Conservation (phyloP, 176 grass and related monocot species). For the Guadua angustifolia region DNA sequence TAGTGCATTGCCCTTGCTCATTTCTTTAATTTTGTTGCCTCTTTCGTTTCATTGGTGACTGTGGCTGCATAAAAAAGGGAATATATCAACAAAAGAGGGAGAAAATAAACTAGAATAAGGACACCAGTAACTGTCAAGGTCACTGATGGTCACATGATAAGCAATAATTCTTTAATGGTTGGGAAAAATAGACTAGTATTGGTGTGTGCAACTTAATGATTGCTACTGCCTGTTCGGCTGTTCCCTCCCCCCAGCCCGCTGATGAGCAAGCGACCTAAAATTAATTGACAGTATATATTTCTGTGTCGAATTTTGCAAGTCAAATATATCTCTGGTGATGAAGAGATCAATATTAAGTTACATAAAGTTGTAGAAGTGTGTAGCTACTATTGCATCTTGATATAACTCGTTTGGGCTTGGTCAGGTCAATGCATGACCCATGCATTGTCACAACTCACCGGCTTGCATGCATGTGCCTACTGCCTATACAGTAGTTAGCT, state of each 20-base stretch:
- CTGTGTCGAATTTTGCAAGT: background rate
- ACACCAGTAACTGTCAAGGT: conserved; percentile 53
- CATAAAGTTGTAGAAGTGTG: background rate
- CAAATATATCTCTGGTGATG: conserved; percentile 2
- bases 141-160: conserved; percentile 42
- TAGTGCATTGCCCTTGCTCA: conserved; percentile 16
- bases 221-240: conserved; percentile 21
- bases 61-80: background rate
- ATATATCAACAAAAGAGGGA: conserved; percentile 10
- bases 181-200: conserved; percentile 4
- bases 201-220: conserved; percentile 44
- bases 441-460: conserved; percentile 1
- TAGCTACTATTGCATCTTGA: conserved; percentile 3
- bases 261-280: conserved; percentile 23
- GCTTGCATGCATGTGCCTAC: conserved; percentile 11
- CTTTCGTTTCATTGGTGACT: conserved; percentile 30
- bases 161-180: conserved; percentile 37
- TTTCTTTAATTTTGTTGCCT: conserved; percentile 11
- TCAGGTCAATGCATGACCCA: conserved; percentile 2
- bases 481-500: background rate
- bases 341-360: background rate
- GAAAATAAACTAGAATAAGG: conserved; percentile 34
- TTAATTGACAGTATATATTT: background rate
- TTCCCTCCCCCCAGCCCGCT: background rate
- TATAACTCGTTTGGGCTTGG: background rate